Conservation (phyloP, 2,329 filamentous ascomycete species). For the Xylaria sp. region DNA sequence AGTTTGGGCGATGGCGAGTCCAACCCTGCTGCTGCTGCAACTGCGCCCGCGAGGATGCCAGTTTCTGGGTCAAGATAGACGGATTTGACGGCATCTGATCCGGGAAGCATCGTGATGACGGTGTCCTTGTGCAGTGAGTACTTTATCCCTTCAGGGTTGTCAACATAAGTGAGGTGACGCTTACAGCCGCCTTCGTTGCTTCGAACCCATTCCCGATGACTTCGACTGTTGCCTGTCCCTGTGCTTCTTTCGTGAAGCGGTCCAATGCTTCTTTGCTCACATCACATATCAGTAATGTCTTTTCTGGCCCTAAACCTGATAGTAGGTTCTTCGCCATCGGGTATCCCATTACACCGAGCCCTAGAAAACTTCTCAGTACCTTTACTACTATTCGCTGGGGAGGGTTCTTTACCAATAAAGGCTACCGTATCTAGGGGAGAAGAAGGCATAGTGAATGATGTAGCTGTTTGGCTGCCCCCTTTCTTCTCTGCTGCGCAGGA, state of each 20-base stretch:
- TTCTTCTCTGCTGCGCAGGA: not conserved
- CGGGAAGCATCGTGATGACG: constrained; percentile 56
- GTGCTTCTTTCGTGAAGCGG: constrained; percentile 53
- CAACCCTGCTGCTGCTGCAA: constrained; percentile 29
- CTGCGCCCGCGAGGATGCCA: constrained; percentile 50
- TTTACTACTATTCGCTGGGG: not conserved
- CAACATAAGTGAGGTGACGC: not conserved
- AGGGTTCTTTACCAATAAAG: constrained; percentile 45
- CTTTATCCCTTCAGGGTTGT: not conserved
- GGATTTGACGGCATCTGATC: constrained; percentile 50
- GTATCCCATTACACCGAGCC: constrained; percentile 52
- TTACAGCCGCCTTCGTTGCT: constrained; percentile 52
- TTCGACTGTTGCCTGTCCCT: constrained; percentile 51
- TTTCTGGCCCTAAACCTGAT: constrained; percentile 41
- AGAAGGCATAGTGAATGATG: constrained; percentile 31
- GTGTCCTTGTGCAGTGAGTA: constrained; percentile 46
- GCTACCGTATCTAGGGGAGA: constrained; percentile 45
- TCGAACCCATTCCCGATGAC: constrained; percentile 53
- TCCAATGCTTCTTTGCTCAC: constrained; percentile 52
- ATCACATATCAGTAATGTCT: constrained; percentile 50
- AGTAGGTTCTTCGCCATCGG: constrained; percentile 52
- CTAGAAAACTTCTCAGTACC: constrained; percentile 33
- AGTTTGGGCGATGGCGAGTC: constrained; percentile 39
- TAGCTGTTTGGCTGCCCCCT: not conserved
- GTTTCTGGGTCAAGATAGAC: constrained; percentile 53